Percentiles rank a stretch among this genome's conserved stretches.
phyloP scores from a whole-genome alignment of 306 rosid genomes.

The Vicia faba region DNA sequence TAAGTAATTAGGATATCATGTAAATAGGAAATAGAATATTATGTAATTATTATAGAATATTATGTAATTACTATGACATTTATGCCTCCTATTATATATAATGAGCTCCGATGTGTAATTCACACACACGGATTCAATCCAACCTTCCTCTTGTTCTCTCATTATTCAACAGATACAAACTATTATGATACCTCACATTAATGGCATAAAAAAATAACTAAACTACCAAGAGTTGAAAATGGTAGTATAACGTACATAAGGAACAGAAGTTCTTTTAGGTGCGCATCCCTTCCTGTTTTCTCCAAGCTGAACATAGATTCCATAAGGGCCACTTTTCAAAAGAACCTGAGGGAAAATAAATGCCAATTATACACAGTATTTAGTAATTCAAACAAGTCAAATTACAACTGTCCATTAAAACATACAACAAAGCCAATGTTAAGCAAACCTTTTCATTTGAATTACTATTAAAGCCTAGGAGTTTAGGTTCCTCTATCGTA shows the following conservation, averaged over 20 bases:
- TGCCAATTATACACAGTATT: conserved; percentile 32
- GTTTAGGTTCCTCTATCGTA: conserved; percentile 64
- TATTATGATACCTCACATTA: background rate
- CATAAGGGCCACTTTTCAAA: conserved; percentile 85
- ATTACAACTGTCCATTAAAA: conserved; percentile 9
- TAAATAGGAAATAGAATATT: no score
- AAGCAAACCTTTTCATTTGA: conserved; percentile 72
- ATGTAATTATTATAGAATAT: no score
- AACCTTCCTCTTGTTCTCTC: no score
- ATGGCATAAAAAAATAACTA: conserved; percentile 10
- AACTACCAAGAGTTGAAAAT: conserved; percentile 26
- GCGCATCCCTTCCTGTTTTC: conserved; percentile 74
- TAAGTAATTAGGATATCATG: no score
- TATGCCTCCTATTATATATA: no score
- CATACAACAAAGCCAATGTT: conserved; percentile 26
- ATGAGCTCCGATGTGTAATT: no score
- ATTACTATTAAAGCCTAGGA: conserved; percentile 67
- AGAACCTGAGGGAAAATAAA: conserved; percentile 58
- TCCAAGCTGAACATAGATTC: conserved; percentile 87
- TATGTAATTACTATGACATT: no score
- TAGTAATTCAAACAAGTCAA: conserved; percentile 31
- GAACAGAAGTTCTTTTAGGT: conserved; percentile 74
- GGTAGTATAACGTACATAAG: conserved; percentile 60
- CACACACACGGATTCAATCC: no score
- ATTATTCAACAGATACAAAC: background rate